Conservation (phyloP, 192 early-diverging fungal species). For the Podila epigama region DNA sequence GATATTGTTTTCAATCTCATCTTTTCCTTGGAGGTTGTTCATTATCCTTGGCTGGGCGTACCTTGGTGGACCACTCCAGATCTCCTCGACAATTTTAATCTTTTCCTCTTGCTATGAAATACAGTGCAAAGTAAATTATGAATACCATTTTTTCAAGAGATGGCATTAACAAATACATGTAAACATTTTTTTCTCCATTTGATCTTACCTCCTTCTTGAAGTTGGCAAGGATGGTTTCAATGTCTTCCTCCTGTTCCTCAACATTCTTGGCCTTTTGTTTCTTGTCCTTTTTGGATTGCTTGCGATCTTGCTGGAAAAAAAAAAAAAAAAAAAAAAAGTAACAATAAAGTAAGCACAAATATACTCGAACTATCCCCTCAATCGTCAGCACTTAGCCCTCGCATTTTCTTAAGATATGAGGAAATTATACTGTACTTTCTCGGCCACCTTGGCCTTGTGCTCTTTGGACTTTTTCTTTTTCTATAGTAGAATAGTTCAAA, state of each 20-base stretch:
- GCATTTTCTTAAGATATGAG: background rate
- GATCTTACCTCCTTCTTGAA: conserved; percentile 58
- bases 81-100: conserved; percentile 65
- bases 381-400: no score
- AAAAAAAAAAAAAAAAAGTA: background rate
- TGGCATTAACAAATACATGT: no score
- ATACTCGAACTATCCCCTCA: no score
- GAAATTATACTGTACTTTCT: conserved; percentile 33
- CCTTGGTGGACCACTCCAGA: conserved; percentile 54
- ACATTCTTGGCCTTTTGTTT: conserved; percentile 54
- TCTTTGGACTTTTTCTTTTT: conserved; percentile 62
- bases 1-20: background rate
- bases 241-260: conserved; percentile 71
- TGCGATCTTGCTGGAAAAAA: conserved; percentile 43
- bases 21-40: no score
- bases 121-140: background rate
- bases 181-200: background rate
- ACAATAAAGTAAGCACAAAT: no score
- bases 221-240: conserved; percentile 67
- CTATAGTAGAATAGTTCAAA: conserved; percentile 14
- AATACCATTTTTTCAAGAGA: no score
- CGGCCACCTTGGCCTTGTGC: conserved; percentile 52
- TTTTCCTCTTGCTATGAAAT: conserved; percentile 53
- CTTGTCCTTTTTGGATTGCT: conserved; percentile 50
- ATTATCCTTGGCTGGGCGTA: background rate